These are phyloP conservation scores for Leucocoprinus sp. DNA, from an alignment of 768 basidiomycete species.

Conservation along the genomic window DNA sequence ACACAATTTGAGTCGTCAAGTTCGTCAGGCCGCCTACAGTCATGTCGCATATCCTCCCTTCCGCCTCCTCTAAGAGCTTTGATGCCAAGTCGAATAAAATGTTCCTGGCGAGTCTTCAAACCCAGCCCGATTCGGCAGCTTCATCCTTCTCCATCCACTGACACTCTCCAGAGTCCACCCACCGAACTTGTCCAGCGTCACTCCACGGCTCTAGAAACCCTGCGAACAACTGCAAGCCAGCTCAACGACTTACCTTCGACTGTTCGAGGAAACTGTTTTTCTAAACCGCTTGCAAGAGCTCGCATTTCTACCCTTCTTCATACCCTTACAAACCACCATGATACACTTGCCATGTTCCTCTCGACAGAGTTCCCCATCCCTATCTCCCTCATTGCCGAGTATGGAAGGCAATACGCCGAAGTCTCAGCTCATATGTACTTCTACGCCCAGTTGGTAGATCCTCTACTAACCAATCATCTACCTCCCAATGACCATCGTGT, in stretches of 20 bases:
- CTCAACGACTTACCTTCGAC: not conserved
- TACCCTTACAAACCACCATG: not conserved
- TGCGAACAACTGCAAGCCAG: not conserved
- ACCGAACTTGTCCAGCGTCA: not conserved
- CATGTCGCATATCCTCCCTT: no score
- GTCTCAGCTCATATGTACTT: not conserved
- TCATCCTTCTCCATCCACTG: not conserved
- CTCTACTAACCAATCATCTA: not conserved
- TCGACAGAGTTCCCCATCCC: not conserved
- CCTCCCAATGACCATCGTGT: not conserved
- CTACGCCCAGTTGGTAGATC: not conserved
- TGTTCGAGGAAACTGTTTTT: not conserved
- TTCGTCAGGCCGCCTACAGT: no score
- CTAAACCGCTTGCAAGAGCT: not conserved
- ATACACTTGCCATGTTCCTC: not conserved
- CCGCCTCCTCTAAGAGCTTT: no score
- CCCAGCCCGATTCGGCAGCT: no score
- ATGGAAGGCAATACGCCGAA: not conserved
- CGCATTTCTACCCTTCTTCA: not conserved
- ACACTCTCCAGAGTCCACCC: not conserved
- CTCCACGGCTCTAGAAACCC: not conserved
- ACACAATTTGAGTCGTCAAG: no score
- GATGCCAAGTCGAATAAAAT: no score
- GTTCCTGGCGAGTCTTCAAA: no score
- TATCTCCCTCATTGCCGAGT: not conserved